Evolutionary conservation across 768 basidiomycete species (phyloP), one percentile per base, ranked within the genome.

Genomic region (Porphyrellus cyaneotinctus): DNA sequence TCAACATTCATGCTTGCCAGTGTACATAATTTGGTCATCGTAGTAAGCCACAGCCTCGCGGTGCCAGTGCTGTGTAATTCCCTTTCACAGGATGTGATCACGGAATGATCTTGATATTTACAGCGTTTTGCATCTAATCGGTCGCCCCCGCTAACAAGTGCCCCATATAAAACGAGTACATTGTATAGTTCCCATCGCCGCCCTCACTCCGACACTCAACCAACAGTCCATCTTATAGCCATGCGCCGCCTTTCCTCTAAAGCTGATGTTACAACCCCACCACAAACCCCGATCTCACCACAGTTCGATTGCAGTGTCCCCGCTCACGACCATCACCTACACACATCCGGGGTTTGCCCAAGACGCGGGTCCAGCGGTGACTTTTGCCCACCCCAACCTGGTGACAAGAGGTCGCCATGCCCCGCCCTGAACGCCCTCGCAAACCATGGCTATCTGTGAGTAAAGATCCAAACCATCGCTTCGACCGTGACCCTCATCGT

Each of bases 361-460:
- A 67, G 77, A n/a, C 71, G 70, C 13, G 73, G 74, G 5, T 6
- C 11, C 28, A 47, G 61, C 8, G 66, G 80, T 53, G 68, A 58
- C 6, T 83, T 67, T 66, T 76, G 76, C 47, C 70, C 78, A 37
- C 66, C 76, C 1, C 75, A 76, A 33, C 52, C 62, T 11, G 71
- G 69, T 14, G 85, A 85, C 54, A 74, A 71, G 45, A 78, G 87
- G 17, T 84, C 83, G 0, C 82, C 83, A 6, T 89, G 87, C 57
- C 88, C 88, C 2, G 88, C 85, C 2, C 64, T 90, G 35, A 89
- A 90, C 57, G 71, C 83, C 0, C 78, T 89, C 59, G 85, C 87
- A 0, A 89, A 89, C 58, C 85, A 88, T 51, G 84, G 85, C 2
- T 88, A 83, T 51, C 71, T 90, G 87, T 88, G 58, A 64, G 85